Evolutionary conservation across 116 monocot species (phyloP).

Genomic region (Zostera marina): DNA sequence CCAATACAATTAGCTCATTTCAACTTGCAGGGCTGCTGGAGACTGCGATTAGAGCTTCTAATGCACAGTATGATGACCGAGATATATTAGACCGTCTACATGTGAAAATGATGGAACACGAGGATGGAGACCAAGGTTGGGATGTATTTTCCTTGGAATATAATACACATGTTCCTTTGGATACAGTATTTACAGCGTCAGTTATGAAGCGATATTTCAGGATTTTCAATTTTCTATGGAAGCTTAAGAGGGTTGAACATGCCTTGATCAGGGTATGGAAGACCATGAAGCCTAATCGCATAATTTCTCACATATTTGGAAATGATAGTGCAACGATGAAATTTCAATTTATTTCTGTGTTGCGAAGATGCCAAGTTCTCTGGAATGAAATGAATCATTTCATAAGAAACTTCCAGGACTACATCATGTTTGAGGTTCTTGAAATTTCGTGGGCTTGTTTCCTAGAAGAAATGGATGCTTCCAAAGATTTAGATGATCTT

Average conservation of each 20-base stretch:
- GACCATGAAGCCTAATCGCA: slow-evolving; percentile 75
- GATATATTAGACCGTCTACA: slow-evolving; percentile 80
- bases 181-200: slow-evolving; percentile 76
- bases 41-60: slow-evolving; percentile 81
- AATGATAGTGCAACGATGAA: slow-evolving; percentile 36
- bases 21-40: slow-evolving; percentile 82
- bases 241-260: slow-evolving; percentile 90
- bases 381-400: slow-evolving; percentile 99
- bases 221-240: slow-evolving; percentile 92
- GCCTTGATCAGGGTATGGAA: slow-evolving; percentile 77
- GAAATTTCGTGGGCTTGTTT: slow-evolving; percentile 95
- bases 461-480: slow-evolving; percentile 77
- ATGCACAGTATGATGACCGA: slow-evolving; percentile 91
- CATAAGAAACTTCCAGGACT: slow-evolving; percentile 83
- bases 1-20: slow-evolving; percentile 86
- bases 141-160: slow-evolving; percentile 98
- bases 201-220: slow-evolving; percentile 76
- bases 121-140: slow-evolving; percentile 87
- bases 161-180: slow-evolving; percentile 70
- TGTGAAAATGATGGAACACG: slow-evolving; percentile 94
- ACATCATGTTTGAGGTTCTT: slow-evolving; percentile 98
- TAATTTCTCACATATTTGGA: slow-evolving; percentile 40
- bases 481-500: slow-evolving; percentile 89
- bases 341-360: slow-evolving; percentile 39
- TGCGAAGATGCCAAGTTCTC: slow-evolving; percentile 76